Base-by-base conservation (phyloP, 148 eudicot genomes). In the Chenopodium suecicum region DNA sequence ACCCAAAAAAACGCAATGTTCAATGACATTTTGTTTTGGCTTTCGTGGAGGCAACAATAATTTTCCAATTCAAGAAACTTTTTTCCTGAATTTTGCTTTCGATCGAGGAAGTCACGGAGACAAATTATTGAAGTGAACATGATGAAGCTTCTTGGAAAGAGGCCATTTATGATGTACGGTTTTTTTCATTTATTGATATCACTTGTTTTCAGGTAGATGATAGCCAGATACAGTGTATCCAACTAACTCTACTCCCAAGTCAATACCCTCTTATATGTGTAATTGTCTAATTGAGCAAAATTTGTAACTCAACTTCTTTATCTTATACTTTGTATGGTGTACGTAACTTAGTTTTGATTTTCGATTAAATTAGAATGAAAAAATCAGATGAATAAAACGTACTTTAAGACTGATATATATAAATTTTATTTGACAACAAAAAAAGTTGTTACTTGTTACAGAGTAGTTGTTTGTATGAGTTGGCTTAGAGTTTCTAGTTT, bases 91-190 rank as follows among this genome's bases (percentile, higher is more conserved):
- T 52, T 34, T 19, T 54, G 52, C 65, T 54, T 17, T 31, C 70
- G 32, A 70, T 56, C 14, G 22, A 34, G 54, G 60, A 70, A 56
- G 44, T 69, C 22, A 69, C 2, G 72, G 22, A 68, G 44, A 54
- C 52, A 79, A 13, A n/a, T 23, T 1, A 70, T n/a, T 47, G 16
- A 58, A 65, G 19, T 63, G 73, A 64, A 65, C 27, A 47, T 11
- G 31, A 74, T 72, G 83, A 80, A 80, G 56, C 41, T 80, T 80
- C 78, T 37, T 17, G 8, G 82, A 80, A 80, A 23, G 14, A 6
- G 76, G 34, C 23, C 19, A 71, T n/a, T 69, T 69, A 69, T 69
- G 19, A 69, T 14, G 5, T 31, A 69, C 41, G 10, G 4, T 7
- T 41, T 41, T 12, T 32, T 44, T 41, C 16, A 41, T 29, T 46